These are phyloP conservation scores for Penicillium sclerotiorum DNA, from an alignment of 2,329 filamentous ascomycete species.

Conservation along the genomic window DNA sequence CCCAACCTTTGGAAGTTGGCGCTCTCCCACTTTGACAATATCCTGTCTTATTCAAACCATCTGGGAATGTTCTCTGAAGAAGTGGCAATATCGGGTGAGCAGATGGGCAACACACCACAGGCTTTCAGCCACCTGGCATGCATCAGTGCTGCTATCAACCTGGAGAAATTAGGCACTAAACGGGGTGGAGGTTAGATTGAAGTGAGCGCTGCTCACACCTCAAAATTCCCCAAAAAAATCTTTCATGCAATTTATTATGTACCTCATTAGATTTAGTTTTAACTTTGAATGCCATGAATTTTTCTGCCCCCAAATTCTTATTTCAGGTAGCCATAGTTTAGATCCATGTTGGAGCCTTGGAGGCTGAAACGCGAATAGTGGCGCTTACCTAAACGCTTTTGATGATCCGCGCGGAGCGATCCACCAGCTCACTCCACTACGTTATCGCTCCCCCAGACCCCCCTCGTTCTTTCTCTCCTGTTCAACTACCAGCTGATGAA, in stretches of 20 bases:
- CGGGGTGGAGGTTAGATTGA: constrained; percentile 1
- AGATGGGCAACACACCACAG: constrained; percentile 78
- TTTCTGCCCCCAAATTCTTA: too few species aligned
- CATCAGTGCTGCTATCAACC: constrained; percentile 76
- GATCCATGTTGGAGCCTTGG: too few species aligned
- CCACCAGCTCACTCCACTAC: constrained; percentile 18
- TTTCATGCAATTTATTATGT: neutral
- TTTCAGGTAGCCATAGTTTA: too few species aligned
- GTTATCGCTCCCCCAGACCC: constrained; percentile 19
- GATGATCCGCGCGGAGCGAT: constrained; percentile 15
- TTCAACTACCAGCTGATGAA: neutral
- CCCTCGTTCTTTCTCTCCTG: constrained; percentile 1
- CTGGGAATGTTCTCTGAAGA: constrained; percentile 79
- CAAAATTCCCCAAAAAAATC: constrained; percentile 3
- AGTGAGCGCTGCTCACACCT: neutral
- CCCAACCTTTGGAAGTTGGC: constrained; percentile 48
- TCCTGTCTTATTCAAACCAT: constrained; percentile 75
- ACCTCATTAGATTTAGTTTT: neutral
- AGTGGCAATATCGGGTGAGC: constrained; percentile 73
- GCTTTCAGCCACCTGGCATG: constrained; percentile 76
- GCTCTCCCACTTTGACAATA: constrained; percentile 74
- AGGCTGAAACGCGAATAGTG: too few species aligned
- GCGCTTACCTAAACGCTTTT: constrained; percentile 15
- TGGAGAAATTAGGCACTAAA: constrained; percentile 54
- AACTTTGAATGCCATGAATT: too few species aligned